Base-by-base conservation (phyloP, 1,139 yeast genomes). In the Nakaseomyces kungkrabaensis region DNA sequence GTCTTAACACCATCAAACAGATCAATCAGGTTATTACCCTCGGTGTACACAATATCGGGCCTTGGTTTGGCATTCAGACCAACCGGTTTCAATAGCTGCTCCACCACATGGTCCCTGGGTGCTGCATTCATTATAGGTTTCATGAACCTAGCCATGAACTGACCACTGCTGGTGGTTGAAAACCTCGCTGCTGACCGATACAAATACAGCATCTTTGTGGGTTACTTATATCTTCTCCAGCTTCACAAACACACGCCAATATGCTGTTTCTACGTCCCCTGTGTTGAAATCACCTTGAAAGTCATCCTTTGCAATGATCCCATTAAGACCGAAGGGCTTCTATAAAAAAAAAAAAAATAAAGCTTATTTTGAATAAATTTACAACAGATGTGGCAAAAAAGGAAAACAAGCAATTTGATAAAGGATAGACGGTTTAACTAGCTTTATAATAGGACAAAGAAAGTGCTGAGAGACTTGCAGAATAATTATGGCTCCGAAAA, bases 1-100 rank as follows among this genome's bases (percentile, higher is more conserved):
- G 71, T 72, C 69, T 75, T 73, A 13, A 72, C 75, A 37, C 72
- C 69, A 53, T 77, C 74, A 56, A 73, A 66, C 60, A 78, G 65
- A 52, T 77, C 81, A 32, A 64, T 68, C 50, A 71, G 68, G 2
- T 59, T 51, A 50, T 65, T 65, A 10, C 68, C 68, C 38, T 56
- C 57, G 2, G 56, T 51, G 50, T 65, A 65, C 5, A 46, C 49
- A 3, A 53, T 54, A 17, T 49, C 44, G 2, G 56, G 36, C 10
- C 52, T 52, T 26, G 82, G 82, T 25, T 70, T 66, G 1, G 54
- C 53, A 5, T 50, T 46, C 29, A 71, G 56, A 1, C 83, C 83
- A 40, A 78, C 68, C 7, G 82, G 82, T 50, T 68, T 67, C 26
- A 59, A 59, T 37, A 77, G 59, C 31, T 68, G 66, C 27, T 63